These are phyloP conservation scores for Umbelopsis vinacea DNA, from an alignment of 192 early-diverging fungal genomes.

Conservation along the genomic window DNA sequence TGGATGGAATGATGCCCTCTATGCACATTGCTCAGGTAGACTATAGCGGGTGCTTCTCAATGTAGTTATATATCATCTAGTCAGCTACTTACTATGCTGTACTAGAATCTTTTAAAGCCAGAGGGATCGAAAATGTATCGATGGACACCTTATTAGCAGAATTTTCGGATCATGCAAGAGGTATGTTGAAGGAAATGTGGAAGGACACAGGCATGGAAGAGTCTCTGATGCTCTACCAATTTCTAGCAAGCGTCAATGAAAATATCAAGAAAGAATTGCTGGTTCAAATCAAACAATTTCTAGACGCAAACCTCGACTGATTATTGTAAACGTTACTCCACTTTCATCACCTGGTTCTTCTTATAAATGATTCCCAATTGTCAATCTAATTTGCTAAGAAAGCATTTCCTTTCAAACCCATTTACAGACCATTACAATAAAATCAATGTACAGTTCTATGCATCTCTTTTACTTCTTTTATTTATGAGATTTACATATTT, in stretches of 20 bases:
- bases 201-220: background rate
- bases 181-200: slow-evolving; percentile 11
- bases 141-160: slow-evolving; percentile 26
- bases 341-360: background rate
- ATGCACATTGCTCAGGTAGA: slow-evolving; percentile 35
- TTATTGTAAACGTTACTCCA: background rate
- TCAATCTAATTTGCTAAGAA: background rate
- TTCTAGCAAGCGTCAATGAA: slow-evolving; percentile 32
- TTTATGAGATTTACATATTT: slow-evolving; percentile 2
- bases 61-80: background rate
- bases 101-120: slow-evolving; percentile 26
- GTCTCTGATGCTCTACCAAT: background rate
- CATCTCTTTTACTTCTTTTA: background rate
- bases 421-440: background rate
- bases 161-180: slow-evolving; percentile 29
- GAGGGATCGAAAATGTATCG: slow-evolving; percentile 25
- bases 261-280: slow-evolving; percentile 40
- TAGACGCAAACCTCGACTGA: slow-evolving; percentile 32
- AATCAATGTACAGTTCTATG: slow-evolving; percentile 21
- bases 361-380: background rate
- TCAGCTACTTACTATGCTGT: background rate
- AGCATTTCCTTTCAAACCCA: background rate
- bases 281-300: slow-evolving; percentile 29
- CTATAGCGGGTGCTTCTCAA: background rate
- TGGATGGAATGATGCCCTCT: slow-evolving; percentile 36